These are phyloP conservation scores for Stagonosporopsis vannaccii DNA, from an alignment of 2,329 filamentous ascomycete genomes.

Conservation along the genomic window DNA sequence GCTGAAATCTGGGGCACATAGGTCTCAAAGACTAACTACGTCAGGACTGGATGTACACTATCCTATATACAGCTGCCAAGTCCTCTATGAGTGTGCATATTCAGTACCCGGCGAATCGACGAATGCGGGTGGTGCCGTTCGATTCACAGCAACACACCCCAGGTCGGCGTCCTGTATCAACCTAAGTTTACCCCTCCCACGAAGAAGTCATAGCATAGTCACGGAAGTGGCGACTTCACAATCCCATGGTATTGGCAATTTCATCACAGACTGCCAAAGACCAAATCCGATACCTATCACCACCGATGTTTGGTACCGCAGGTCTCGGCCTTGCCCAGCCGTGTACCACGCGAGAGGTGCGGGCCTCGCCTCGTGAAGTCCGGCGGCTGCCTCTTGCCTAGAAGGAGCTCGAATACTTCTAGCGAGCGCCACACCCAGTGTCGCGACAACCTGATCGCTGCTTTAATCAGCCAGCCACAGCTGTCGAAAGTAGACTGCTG, in stretches of 20 bases:
- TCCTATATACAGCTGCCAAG: background rate
- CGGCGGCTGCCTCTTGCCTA: background rate
- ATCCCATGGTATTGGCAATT: background rate
- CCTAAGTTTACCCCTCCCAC: background rate
- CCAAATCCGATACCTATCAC: background rate
- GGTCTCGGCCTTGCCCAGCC: background rate
- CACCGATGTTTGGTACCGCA: background rate
- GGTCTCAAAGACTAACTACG: background rate
- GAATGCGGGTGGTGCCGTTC: background rate
- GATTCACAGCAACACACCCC: background rate
- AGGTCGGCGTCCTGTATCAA: background rate
- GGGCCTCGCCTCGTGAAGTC: background rate
- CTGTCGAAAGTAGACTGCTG: background rate
- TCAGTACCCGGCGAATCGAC: background rate
- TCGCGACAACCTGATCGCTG: background rate
- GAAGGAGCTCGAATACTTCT: background rate
- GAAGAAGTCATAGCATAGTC: background rate
- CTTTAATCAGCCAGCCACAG: background rate
- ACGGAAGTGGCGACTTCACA: background rate
- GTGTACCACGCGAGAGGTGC: background rate
- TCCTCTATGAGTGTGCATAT: too few relatives aligned
- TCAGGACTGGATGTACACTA: background rate
- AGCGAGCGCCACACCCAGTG: conserved; percentile 6
- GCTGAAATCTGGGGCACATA: background rate
- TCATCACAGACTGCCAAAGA: background rate